Percentiles rank a stretch among this genome's conserved stretches.
These are phyloP conservation scores for Venturiaceae sp. DNA, from an alignment of 2,329 filamentous ascomycete genomes.

Conservation along the genomic window DNA sequence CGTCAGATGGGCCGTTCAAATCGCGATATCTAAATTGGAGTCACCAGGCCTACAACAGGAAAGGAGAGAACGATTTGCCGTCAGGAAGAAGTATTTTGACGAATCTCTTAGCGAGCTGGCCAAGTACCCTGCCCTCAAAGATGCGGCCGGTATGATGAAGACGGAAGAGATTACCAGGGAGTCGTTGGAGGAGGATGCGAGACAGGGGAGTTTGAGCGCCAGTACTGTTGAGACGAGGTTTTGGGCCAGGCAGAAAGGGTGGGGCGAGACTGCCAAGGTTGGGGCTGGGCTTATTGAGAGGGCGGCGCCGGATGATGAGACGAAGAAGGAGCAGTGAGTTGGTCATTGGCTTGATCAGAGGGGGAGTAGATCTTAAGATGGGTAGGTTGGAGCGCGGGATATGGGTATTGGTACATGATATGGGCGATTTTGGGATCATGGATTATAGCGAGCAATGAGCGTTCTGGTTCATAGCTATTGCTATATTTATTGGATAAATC, in stretches of 20 bases:
- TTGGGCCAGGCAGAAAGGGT: conserved; percentile 41
- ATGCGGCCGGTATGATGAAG: conserved; percentile 31
- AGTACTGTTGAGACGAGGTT: conserved; percentile 38
- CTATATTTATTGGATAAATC: not conserved
- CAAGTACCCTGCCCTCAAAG: conserved; percentile 34
- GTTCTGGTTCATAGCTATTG: too few species aligned
- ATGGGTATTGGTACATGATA: not conserved
- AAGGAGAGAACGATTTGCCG: conserved; percentile 66
- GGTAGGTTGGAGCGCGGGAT: not conserved
- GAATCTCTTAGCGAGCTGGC: conserved; percentile 55
- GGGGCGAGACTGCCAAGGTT: conserved; percentile 40
- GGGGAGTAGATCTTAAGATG: not conserved
- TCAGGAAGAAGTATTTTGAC: conserved; percentile 70
- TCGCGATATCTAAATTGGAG: conserved; percentile 70
- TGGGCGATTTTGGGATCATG: not conserved
- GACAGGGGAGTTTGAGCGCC: conserved; percentile 26
- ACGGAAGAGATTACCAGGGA: conserved; percentile 50
- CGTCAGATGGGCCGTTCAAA: conserved; percentile 61
- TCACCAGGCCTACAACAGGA: conserved; percentile 81
- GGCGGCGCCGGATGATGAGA: conserved; percentile 19
- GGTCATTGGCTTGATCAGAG: too few species aligned
- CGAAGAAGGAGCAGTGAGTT: conserved; percentile 22
- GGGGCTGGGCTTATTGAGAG: conserved; percentile 42
- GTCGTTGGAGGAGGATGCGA: conserved; percentile 51
- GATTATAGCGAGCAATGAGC: not conserved